Conservation (phyloP, 345 rosid genomes). For the Eucalyptus urophylla region DNA sequence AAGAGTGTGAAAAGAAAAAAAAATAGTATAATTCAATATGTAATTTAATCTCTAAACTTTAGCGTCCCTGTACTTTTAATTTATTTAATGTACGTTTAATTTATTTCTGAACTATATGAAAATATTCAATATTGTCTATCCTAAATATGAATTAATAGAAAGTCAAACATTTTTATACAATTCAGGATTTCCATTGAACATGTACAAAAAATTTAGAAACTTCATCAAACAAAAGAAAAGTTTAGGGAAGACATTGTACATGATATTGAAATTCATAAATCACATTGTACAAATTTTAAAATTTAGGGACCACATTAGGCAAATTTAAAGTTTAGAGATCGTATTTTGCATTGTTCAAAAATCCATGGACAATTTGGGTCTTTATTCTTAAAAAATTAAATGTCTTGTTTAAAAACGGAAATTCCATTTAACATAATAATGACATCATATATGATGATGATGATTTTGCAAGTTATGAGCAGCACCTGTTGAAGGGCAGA, state of each 20-base stretch:
- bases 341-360: fast-evolving
- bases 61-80: neutral
- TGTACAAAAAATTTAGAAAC: fast-evolving
- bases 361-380: neutral
- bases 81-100: too few relatives aligned
- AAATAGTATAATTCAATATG: fast-evolving
- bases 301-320: fast-evolving
- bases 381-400: neutral
- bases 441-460: neutral
- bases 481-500: constrained; percentile 57
- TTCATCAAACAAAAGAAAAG: too few relatives aligned
- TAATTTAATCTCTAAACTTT: too few relatives aligned
- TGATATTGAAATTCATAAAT: fast-evolving
- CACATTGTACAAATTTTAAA: too few relatives aligned
- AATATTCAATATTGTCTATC: too few relatives aligned
- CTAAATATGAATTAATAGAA: fast-evolving
- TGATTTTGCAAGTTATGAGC: neutral
- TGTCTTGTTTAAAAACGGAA: neutral
- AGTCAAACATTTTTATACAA: too few relatives aligned
- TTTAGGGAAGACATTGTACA: fast-evolving
- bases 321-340: too few relatives aligned
- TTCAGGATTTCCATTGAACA: too few relatives aligned
- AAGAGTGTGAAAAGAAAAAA: too few relatives aligned
- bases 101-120: fast-evolving
- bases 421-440: neutral